Evolutionary conservation across 768 basidiomycete genomes (phyloP).

Genomic region (Suillus occidentalis): DNA sequence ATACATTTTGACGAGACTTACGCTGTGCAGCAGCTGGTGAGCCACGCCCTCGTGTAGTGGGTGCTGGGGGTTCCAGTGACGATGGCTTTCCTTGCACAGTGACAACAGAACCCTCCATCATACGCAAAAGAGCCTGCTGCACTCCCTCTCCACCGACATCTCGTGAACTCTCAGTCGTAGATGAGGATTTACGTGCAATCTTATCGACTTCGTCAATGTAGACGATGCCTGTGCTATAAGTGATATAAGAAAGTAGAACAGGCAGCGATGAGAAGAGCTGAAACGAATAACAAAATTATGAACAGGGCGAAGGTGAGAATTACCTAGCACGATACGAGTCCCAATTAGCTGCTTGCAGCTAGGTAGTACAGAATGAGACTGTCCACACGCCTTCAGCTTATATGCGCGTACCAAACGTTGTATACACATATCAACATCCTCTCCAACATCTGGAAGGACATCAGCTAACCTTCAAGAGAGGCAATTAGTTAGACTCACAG

Average conservation of each 20-base stretch:
- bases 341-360: conserved; percentile 90
- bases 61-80: conserved; percentile 44
- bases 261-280: neutral
- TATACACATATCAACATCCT: conserved; percentile 92
- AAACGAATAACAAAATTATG: neutral
- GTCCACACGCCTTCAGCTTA: neutral
- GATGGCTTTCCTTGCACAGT: conserved; percentile 76
- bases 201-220: conserved; percentile 98
- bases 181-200: conserved; percentile 62
- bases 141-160: conserved; percentile 97
- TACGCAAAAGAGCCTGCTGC: conserved; percentile 86
- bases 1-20: conserved; percentile 30
- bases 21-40: conserved; percentile 23
- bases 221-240: conserved; percentile 80
- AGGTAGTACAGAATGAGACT: conserved; percentile 11
- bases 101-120: conserved; percentile 91
- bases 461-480: conserved; percentile 7
- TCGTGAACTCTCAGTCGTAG: conserved; percentile 62
- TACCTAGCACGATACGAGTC: conserved; percentile 86
- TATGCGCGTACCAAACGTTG: conserved; percentile 61
- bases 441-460: conserved; percentile 74
- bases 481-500: conserved; percentile 48
- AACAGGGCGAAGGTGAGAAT: conserved; percentile 1
- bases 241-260: conserved; percentile 11
- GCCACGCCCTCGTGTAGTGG: conserved; percentile 50